phyloP scores from a whole-genome alignment of 2,329 filamentous ascomycete species.

The Mycocentrospora acerina region DNA sequence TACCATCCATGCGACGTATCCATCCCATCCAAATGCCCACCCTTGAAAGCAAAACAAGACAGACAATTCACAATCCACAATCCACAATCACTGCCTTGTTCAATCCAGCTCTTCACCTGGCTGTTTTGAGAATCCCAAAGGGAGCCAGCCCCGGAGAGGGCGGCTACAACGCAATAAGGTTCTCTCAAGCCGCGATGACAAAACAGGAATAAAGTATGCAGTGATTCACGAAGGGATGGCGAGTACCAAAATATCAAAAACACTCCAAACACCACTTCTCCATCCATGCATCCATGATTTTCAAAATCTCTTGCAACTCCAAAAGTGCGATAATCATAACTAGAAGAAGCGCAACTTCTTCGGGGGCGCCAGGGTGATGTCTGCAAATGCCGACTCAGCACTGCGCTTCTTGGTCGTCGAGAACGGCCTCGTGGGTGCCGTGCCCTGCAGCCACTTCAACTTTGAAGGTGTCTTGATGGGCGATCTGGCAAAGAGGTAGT shows the following conservation, averaged over 20 bases:
- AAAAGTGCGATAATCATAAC: neutral
- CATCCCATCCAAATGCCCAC: neutral
- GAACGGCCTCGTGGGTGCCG: constrained; percentile 21
- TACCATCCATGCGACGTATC: neutral
- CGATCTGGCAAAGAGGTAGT: constrained; percentile 37
- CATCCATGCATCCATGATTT: constrained; percentile 4
- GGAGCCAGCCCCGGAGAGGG: constrained; percentile 16
- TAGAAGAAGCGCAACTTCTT: constrained; percentile 31
- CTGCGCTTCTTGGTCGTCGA: constrained; percentile 26
- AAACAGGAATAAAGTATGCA: constrained; percentile 1
- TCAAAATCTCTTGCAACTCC: constrained; percentile 5
- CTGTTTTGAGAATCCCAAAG: constrained; percentile 16
- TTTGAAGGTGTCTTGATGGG: constrained; percentile 58
- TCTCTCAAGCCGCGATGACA: constrained; percentile 17
- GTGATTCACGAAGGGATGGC: neutral
- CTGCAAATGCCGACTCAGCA: constrained; percentile 16
- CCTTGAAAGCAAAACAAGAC: neutral
- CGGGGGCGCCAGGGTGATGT: constrained; percentile 22
- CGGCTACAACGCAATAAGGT: constrained; percentile 19
- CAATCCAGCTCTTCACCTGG: constrained; percentile 12
- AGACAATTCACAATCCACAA: neutral
- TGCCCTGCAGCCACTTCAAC: constrained; percentile 37
- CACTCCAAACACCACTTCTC: neutral
- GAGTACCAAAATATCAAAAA: constrained; percentile 5
- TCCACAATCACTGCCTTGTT: neutral